Conservation (phyloP, 768 basidiomycete genomes). For the Tylopilus subfusipes region DNA sequence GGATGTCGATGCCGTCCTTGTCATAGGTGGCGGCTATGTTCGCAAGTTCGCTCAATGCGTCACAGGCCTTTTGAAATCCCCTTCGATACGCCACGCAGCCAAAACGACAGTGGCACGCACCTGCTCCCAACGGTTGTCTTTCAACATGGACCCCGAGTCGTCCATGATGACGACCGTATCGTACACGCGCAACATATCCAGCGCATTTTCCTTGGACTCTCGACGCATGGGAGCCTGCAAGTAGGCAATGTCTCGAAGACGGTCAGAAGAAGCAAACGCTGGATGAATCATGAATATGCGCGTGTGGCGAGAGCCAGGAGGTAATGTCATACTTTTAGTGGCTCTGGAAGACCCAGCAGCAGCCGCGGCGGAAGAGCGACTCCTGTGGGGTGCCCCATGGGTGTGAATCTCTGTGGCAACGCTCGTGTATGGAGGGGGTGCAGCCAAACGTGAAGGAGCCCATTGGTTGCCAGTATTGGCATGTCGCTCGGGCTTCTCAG, state of each 20-base stretch:
- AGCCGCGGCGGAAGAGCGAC: constrained; percentile 1
- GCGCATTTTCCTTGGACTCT: constrained; percentile 28
- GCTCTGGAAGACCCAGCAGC: constrained; percentile 3
- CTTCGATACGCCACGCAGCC: neutral
- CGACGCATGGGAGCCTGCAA: constrained; percentile 25
- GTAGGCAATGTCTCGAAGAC: constrained; percentile 21
- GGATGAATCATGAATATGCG: constrained; percentile 24
- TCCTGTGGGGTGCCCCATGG: neutral
- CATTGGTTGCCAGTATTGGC: neutral
- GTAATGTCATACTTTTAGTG: constrained; percentile 19
- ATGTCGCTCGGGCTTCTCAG: neutral
- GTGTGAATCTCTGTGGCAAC: constrained; percentile 5
- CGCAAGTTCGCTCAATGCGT: constrained; percentile 42
- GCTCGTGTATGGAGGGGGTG: constrained; percentile 26
- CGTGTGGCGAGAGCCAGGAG: constrained; percentile 20
- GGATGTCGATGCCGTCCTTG: too few relatives aligned
- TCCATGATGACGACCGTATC: constrained; percentile 59
- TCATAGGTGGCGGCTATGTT: constrained; percentile 41
- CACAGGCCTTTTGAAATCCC: constrained; percentile 5
- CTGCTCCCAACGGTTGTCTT: constrained; percentile 46
- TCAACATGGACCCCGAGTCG: constrained; percentile 57
- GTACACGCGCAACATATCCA: constrained; percentile 41
- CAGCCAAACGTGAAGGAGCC: constrained; percentile 3
- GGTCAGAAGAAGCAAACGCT: constrained; percentile 14
- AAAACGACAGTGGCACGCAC: constrained; percentile 25